phyloP scores from a whole-genome alignment of 2,329 filamentous ascomycete genomes.

The Aspergillus carbonarius region DNA sequence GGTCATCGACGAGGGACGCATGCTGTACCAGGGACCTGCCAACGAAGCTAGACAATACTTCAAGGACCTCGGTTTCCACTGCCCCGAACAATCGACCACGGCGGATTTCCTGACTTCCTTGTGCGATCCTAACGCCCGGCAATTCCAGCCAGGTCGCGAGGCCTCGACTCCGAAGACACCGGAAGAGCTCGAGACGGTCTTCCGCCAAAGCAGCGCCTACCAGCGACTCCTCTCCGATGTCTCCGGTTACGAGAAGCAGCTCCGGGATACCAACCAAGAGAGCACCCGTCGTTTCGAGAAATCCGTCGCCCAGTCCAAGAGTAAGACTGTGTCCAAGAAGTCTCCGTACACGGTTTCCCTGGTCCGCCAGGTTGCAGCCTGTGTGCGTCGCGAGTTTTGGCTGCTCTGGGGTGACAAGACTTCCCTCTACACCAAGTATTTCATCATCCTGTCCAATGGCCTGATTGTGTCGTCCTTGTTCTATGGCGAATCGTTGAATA shows the following conservation, averaged over 20 bases:
- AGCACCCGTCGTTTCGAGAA: slow-evolving; percentile 66
- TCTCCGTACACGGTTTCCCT: slow-evolving; percentile 77
- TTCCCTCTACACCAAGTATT: slow-evolving; percentile 74
- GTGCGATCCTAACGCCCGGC: slow-evolving; percentile 70
- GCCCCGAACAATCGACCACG: slow-evolving; percentile 62
- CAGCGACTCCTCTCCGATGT: slow-evolving; percentile 62
- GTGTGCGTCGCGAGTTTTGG: slow-evolving; percentile 72
- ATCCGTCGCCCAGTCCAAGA: slow-evolving; percentile 63
- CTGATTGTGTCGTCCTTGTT: slow-evolving; percentile 79
- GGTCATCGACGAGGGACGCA: slow-evolving; percentile 70
- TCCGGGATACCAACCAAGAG: slow-evolving; percentile 57
- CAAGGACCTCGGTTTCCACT: slow-evolving; percentile 62
- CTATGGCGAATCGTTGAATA: slow-evolving; percentile 63
- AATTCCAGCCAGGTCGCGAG: slow-evolving; percentile 66
- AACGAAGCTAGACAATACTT: slow-evolving; percentile 66
- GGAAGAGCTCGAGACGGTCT: slow-evolving; percentile 67
- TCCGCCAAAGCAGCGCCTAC: slow-evolving; percentile 63
- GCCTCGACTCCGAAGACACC: slow-evolving; percentile 67
- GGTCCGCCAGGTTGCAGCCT: slow-evolving; percentile 61
- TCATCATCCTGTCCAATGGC: slow-evolving; percentile 72
- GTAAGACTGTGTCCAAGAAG: slow-evolving; percentile 65
- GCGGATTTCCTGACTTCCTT: slow-evolving; percentile 76
- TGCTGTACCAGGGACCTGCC: slow-evolving; percentile 65
- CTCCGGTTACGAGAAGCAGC: slow-evolving; percentile 57
- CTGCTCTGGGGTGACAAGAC: slow-evolving; percentile 72